Conservation (phyloP, 345 rosid species). For the Syzygium oleosum region DNA sequence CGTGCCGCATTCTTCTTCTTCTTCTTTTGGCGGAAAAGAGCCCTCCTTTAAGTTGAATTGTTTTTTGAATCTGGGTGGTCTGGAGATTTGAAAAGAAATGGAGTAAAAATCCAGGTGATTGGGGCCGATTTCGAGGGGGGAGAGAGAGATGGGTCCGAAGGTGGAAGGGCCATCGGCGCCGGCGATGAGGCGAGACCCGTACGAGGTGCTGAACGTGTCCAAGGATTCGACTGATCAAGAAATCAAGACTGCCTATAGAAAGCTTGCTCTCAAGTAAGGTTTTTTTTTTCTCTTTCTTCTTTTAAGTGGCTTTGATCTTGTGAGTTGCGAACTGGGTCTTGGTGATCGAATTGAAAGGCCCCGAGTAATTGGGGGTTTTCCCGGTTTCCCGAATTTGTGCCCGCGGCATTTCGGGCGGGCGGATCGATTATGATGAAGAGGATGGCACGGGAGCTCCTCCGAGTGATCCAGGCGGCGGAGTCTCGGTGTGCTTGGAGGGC, state of each 20-base stretch:
- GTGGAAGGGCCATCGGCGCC: slow-evolving; percentile 74
- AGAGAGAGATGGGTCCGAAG: slow-evolving; percentile 40
- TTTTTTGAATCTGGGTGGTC: not conserved
- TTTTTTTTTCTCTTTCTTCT: not conserved
- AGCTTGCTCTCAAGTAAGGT: slow-evolving; percentile 92
- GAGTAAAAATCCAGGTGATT: not conserved
- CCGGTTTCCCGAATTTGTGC: not conserved
- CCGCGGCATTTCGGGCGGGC: not conserved
- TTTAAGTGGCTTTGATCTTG: not conserved
- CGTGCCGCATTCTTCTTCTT: not conserved
- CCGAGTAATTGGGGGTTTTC: not conserved
- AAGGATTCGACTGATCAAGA: slow-evolving; percentile 90
- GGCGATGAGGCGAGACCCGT: slow-evolving; percentile 66
- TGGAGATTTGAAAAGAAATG: not conserved
- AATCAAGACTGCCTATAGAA: slow-evolving; percentile 89
- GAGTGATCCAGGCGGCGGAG: not conserved
- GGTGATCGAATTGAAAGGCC: not conserved
- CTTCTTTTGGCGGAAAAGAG: not conserved
- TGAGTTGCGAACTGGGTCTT: not conserved
- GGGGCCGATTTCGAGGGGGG: not conserved
- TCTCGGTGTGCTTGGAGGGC: not conserved
- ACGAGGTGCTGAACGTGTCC: slow-evolving; percentile 82
- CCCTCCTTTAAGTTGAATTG: not conserved
- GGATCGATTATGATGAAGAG: not conserved
- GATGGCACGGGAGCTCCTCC: not conserved